phyloP scores from a whole-genome alignment of 2,329 filamentous ascomycete species.

The Basipetospora chlamydospora region DNA sequence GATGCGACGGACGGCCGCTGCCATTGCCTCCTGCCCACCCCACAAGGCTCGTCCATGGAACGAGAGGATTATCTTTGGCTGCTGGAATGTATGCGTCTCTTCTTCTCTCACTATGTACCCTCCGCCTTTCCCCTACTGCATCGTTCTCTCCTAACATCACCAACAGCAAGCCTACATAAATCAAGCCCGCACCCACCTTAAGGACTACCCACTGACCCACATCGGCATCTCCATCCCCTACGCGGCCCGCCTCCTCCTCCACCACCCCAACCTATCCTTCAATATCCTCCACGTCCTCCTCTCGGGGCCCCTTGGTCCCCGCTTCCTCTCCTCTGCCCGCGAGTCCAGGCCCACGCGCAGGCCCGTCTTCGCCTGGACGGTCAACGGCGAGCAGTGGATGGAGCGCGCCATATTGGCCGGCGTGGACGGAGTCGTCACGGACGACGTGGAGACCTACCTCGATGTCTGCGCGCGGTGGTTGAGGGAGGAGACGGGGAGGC shows the following conservation, averaged over 20 bases:
- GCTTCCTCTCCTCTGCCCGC: constrained; percentile 54
- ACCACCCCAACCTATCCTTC: constrained; percentile 53
- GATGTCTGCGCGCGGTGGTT: constrained; percentile 35
- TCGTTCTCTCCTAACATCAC: neutral
- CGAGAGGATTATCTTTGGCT: constrained; percentile 61
- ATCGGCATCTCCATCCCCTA: constrained; percentile 54
- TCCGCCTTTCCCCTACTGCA: neutral
- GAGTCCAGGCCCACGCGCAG: constrained; percentile 38
- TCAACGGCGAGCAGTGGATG: constrained; percentile 70
- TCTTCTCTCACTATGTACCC: neutral
- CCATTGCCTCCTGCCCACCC: constrained; percentile 38
- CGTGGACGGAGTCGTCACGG: constrained; percentile 67
- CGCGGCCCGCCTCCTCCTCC: constrained; percentile 52
- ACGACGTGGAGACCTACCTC: constrained; percentile 57
- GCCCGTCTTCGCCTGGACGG: constrained; percentile 69
- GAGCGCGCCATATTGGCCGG: constrained; percentile 51
- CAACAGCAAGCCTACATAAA: constrained; percentile 50
- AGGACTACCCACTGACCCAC: constrained; percentile 48
- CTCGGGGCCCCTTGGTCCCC: constrained; percentile 49
- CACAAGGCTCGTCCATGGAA: constrained; percentile 46
- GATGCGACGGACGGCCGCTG: constrained; percentile 52
- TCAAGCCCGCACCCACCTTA: constrained; percentile 45
- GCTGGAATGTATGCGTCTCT: constrained; percentile 50
- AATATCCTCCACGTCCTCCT: constrained; percentile 61
- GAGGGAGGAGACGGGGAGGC: constrained; percentile 1